A percentile compares a stretch with the other conserved stretches of the same genome.
These are phyloP conservation scores for Porphyrellus sp. DNA, from an alignment of 1,284 basidiomycete genomes.

Conservation along the genomic window DNA sequence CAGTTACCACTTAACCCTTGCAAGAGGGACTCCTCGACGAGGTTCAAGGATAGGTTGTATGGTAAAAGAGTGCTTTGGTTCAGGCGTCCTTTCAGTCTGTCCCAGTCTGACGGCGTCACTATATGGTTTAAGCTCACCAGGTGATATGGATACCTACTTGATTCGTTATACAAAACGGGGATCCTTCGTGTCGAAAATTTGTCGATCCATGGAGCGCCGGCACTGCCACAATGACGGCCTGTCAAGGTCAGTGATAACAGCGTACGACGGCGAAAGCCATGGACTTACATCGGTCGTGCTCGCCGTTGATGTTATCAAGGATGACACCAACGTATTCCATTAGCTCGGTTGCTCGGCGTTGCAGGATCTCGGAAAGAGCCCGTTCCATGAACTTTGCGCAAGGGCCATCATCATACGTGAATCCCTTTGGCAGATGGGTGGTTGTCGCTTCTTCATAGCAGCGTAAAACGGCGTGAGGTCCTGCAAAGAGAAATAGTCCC, in stretches of 20 bases:
- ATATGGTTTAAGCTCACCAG: not conserved
- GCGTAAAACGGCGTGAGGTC: conserved; percentile 9
- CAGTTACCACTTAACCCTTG: not conserved
- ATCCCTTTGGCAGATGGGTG: not conserved
- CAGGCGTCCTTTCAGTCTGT: not conserved
- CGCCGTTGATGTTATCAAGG: conserved; percentile 6
- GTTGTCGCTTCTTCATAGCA: conserved; percentile 6
- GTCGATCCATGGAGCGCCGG: not conserved
- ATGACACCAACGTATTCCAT: not conserved
- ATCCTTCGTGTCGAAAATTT: not conserved
- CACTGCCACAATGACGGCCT: conserved; percentile 1
- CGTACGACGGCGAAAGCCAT: not conserved
- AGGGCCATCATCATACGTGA: not conserved
- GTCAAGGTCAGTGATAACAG: not conserved
- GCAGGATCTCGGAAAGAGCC: not conserved
- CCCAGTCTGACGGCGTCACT: not conserved
- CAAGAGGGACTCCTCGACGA: not conserved
- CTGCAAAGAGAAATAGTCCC: conserved; percentile 10
- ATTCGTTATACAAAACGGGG: not conserved
- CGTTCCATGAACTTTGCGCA: not conserved
- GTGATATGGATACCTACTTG: not conserved
- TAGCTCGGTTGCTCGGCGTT: not conserved
- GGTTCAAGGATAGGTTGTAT: not conserved
- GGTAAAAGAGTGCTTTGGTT: not conserved
- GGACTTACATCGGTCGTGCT: conserved; percentile 1